Conservation (phyloP, 2,329 filamentous ascomycete species). For the Sclerotinia nivalis region DNA sequence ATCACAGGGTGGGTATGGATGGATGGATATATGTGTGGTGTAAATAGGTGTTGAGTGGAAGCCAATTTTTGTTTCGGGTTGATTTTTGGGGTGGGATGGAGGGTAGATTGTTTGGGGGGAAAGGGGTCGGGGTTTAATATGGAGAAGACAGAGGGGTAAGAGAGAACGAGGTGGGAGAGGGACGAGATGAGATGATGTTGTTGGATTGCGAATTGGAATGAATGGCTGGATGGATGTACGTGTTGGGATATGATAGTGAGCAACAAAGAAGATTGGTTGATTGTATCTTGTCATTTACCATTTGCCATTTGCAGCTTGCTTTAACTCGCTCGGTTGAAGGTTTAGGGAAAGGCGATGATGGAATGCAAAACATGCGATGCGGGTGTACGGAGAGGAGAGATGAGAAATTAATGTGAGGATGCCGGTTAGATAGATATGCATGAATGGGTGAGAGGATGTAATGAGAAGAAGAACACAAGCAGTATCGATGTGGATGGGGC, state of each 20-base stretch:
- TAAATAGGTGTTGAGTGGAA: constrained; percentile 8
- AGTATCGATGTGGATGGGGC: too few species aligned
- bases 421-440: too few species aligned
- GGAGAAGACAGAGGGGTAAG: background rate
- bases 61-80: background rate
- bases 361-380: too few species aligned
- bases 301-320: background rate
- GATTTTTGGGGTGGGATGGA: background rate
- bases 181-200: background rate
- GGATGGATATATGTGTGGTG: constrained; percentile 10
- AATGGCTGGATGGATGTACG: constrained; percentile 2
- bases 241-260: constrained; percentile 10
- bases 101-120: background rate
- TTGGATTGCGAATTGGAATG: constrained; percentile 20
- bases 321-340: background rate
- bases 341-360: background rate
- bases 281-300: constrained; percentile 2
- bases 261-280: constrained; percentile 8
- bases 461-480: too few species aligned
- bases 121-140: background rate
- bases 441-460: too few species aligned
- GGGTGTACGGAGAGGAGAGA: too few species aligned
- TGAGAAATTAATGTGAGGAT: too few species aligned
- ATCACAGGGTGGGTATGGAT: constrained; percentile 3
- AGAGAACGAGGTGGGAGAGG: background rate